These are phyloP conservation scores for Candida sphagnicola DNA, from an alignment of 805 yeast genomes.

Conservation along the genomic window DNA sequence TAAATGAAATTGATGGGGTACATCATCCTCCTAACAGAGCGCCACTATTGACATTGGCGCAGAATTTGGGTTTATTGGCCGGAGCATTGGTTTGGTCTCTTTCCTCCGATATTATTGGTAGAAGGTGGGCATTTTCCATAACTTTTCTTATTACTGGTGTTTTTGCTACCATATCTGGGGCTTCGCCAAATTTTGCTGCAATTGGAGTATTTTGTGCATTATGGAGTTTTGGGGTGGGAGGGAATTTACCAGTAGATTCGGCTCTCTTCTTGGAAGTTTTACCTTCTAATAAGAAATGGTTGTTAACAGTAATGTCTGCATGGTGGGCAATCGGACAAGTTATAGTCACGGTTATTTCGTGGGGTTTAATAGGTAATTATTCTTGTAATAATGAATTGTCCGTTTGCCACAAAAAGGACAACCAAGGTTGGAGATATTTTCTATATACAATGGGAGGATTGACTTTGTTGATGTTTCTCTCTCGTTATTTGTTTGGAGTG, in stretches of 20 bases:
- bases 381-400: constrained; percentile 36
- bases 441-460: constrained; percentile 51
- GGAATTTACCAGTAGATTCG: constrained; percentile 29
- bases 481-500: constrained; percentile 36
- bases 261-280: constrained; percentile 26
- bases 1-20: constrained; percentile 33
- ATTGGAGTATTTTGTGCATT: constrained; percentile 21
- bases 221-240: constrained; percentile 31
- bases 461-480: constrained; percentile 35
- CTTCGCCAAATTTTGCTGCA: constrained; percentile 26
- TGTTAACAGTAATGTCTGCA: constrained; percentile 36
- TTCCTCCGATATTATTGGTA: constrained; percentile 26
- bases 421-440: constrained; percentile 63
- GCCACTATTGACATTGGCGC: constrained; percentile 40
- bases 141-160: constrained; percentile 24
- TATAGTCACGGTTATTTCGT: constrained; percentile 46
- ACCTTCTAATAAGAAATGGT: constrained; percentile 22
- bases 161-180: constrained; percentile 25
- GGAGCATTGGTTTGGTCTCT: constrained; percentile 31
- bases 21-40: constrained; percentile 28
- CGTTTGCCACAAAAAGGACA: constrained; percentile 42
- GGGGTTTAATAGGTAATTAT: constrained; percentile 52
- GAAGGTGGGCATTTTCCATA: constrained; percentile 26
- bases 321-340: constrained; percentile 68
- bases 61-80: constrained; percentile 34